Percentiles rank a stretch among this genome's conserved stretches.
Evolutionary conservation across 345 rosid species (phyloP).

Genomic region (Moricandia moricandioides): DNA sequence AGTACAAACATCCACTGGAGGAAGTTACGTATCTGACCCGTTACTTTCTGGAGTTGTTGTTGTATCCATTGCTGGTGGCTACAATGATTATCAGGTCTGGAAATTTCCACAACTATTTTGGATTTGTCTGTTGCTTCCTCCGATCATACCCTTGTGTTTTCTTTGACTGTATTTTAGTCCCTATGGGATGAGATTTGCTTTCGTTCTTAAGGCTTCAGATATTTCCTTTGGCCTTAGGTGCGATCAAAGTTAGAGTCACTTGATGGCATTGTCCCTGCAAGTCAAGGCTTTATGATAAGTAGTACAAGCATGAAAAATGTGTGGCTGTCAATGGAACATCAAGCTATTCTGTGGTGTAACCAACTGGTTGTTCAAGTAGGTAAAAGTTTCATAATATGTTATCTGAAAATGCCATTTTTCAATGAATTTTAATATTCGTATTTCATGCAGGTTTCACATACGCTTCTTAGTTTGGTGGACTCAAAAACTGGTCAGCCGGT

Average conservation of each 20-base stretch:
- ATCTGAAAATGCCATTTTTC: conserved; percentile 5
- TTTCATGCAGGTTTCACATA: conserved; percentile 81
- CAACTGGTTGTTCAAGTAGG: conserved; percentile 96
- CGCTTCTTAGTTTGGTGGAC: conserved; percentile 90
- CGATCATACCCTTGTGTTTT: not conserved
- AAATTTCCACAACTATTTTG: conserved; percentile 1
- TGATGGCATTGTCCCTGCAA: conserved; percentile 90
- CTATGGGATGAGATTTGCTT: conserved; percentile 8
- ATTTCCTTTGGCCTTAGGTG: conserved; percentile 50
- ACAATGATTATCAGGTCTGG: conserved; percentile 85
- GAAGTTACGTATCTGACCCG: conserved; percentile 54
- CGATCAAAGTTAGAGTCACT: conserved; percentile 79
- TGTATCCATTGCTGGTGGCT: conserved; percentile 89
- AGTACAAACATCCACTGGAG: conserved; percentile 51
- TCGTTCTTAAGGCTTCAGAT: conserved; percentile 1
- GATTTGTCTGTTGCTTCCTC: conserved; percentile 4
- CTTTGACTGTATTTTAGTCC: conserved; percentile 14
- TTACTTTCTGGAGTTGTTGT: conserved; percentile 70
- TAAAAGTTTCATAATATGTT: conserved; percentile 18
- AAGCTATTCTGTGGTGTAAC: conserved; percentile 96
- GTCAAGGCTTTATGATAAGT: conserved; percentile 86
- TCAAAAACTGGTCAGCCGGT: conserved; percentile 69
- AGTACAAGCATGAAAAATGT: conserved; percentile 92
- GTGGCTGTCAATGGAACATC: conserved; percentile 99
- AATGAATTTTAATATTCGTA: conserved; percentile 30